These are phyloP conservation scores for Colletotrichum ledebouriae DNA, from an alignment of 2,329 filamentous ascomycete genomes.

Conservation along the genomic window DNA sequence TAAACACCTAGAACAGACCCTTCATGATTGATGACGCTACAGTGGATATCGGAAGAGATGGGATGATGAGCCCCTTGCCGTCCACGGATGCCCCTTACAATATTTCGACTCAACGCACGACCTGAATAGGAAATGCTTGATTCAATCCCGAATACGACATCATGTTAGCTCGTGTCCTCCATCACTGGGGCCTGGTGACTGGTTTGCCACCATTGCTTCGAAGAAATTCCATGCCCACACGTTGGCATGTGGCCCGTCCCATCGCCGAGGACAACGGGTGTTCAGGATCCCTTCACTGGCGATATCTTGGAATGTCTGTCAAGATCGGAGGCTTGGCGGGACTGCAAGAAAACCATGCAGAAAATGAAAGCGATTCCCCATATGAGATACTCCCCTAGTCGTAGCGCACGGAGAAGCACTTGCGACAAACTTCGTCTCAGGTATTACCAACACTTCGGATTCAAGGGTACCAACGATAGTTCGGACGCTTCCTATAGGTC, in stretches of 20 bases:
- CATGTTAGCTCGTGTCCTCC: neutral
- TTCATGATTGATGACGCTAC: conserved; percentile 7
- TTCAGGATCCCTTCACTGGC: neutral
- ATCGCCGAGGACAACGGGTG: neutral
- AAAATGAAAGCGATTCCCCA: conserved; percentile 8
- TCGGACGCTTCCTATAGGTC: conserved; percentile 17
- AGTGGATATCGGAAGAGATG: conserved; percentile 6
- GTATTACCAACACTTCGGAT: conserved; percentile 21
- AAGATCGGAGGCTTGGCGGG: neutral
- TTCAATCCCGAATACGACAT: neutral
- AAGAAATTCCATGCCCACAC: neutral
- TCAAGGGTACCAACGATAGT: conserved; percentile 18
- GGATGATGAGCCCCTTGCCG: conserved; percentile 24
- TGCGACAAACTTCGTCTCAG: conserved; percentile 32
- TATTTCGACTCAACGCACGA: conserved; percentile 1
- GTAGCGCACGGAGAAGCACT: conserved; percentile 21
- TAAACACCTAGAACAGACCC: neutral
- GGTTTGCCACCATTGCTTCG: neutral
- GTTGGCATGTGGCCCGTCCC: too few relatives aligned
- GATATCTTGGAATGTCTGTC: neutral
- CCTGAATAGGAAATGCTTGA: conserved; percentile 17
- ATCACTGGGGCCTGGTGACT: neutral
- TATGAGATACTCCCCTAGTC: neutral
- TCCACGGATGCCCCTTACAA: conserved; percentile 18
- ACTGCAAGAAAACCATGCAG: neutral